phyloP scores from a whole-genome alignment of 129 eudicot genomes.

The Deinandra increscens region DNA sequence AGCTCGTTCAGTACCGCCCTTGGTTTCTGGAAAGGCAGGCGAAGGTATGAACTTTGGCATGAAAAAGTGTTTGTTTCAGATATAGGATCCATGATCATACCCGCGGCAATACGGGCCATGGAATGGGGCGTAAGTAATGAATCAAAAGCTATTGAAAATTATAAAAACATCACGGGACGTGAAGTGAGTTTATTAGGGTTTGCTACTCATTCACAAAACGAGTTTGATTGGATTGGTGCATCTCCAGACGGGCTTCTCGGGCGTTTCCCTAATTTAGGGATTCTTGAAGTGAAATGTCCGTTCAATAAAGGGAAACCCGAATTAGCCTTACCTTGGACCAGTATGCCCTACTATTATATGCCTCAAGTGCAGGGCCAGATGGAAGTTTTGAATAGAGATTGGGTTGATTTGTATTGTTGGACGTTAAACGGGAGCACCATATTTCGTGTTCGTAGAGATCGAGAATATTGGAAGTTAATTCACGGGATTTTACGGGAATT shows the following conservation, averaged over 20 bases:
- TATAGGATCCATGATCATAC: constrained; percentile 18
- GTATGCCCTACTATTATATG: constrained; percentile 92
- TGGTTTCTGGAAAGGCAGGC: constrained; percentile 92
- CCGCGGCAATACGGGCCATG: constrained; percentile 55
- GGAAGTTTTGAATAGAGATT: constrained; percentile 91
- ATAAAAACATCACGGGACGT: constrained; percentile 77
- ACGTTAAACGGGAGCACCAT: constrained; percentile 89
- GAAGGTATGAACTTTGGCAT: constrained; percentile 80
- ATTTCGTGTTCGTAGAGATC: constrained; percentile 75
- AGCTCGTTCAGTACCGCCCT: constrained; percentile 93
- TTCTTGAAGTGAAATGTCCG: constrained; percentile 92
- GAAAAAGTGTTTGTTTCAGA: constrained; percentile 64
- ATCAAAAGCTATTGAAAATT: constrained; percentile 64
- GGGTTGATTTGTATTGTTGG: constrained; percentile 98
- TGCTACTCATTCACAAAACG: constrained; percentile 63
- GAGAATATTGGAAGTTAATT: constrained; percentile 74
- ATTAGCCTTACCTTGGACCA: constrained; percentile 67
- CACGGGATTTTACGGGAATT: constrained; percentile 71
- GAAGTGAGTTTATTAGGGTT: constrained; percentile 76
- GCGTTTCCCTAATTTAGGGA: constrained; percentile 57
- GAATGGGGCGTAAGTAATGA: constrained; percentile 88
- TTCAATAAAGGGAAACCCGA: constrained; percentile 91
- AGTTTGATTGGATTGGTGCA: constrained; percentile 78
- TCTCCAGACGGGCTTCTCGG: constrained; percentile 95
- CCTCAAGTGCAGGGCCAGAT: constrained; percentile 98